Evolutionary conservation across 306 rosid species (phyloP).

Genomic region (Trichosanthes truncata): DNA sequence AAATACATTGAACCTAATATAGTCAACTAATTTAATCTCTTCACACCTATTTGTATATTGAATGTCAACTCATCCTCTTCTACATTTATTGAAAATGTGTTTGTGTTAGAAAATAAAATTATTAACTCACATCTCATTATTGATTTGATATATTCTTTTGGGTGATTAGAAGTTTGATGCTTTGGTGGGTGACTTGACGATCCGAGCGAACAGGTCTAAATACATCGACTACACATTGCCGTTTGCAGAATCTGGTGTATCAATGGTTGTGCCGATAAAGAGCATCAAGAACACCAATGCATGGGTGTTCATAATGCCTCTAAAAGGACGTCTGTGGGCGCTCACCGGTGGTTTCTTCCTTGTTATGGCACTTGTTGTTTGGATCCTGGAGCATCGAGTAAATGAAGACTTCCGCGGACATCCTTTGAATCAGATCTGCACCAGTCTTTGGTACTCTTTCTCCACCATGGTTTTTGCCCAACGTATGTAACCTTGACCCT

Average conservation of each 20-base stretch:
- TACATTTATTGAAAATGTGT: no score
- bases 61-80: no score
- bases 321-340: slow-evolving; percentile 25
- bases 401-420: slow-evolving; percentile 30
- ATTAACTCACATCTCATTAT: no score
- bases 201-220: slow-evolving; percentile 14
- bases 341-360: slow-evolving; percentile 22
- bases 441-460: slow-evolving; percentile 55
- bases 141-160: not conserved
- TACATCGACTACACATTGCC: slow-evolving; percentile 39
- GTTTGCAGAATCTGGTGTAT: slow-evolving; percentile 20
- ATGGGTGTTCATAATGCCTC: slow-evolving; percentile 39
- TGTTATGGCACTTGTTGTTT: slow-evolving; percentile 27
- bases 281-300: not conserved
- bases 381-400: slow-evolving; percentile 35
- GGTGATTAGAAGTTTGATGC: slow-evolving; percentile 24
- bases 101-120: no score
- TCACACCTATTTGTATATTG: no score
- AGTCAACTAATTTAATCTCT: no score
- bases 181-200: slow-evolving; percentile 28
- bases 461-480: slow-evolving; percentile 59
- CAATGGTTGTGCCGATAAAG: slow-evolving; percentile 23
- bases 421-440: slow-evolving; percentile 21
- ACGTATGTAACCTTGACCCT: slow-evolving; percentile 21
- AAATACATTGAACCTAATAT: no score